Evolutionary conservation across 1,284 basidiomycete genomes (phyloP).

Genomic region (Apiotrichum montevideense): DNA sequence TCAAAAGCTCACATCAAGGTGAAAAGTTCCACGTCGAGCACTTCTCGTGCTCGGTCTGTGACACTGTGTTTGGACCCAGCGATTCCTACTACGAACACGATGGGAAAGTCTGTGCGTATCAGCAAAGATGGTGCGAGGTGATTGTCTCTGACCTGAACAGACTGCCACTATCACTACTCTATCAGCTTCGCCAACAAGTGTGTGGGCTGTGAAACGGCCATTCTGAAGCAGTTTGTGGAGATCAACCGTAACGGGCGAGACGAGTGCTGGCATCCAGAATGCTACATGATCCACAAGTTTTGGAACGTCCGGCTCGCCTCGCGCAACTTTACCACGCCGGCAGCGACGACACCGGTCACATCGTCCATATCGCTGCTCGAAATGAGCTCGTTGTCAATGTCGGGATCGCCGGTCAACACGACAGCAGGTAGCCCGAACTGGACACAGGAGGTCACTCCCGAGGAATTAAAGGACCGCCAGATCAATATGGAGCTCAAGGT

Average conservation of each 20-base stretch:
- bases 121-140: no score
- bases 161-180: slow-evolving; percentile 97
- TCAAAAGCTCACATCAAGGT: slow-evolving; percentile 64
- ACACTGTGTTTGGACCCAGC: slow-evolving; percentile 92
- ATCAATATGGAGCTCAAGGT: slow-evolving; percentile 94
- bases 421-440: slow-evolving; percentile 9
- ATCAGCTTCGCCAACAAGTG: slow-evolving; percentile 98
- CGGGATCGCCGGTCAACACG: slow-evolving; percentile 26
- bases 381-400: slow-evolving; percentile 25
- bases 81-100: slow-evolving; percentile 99
- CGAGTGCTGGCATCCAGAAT: slow-evolving; percentile 99
- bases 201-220: slow-evolving; percentile 95
- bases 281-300: slow-evolving; percentile 99
- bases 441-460: slow-evolving; percentile 61
- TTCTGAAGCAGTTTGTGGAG: slow-evolving; percentile 98
- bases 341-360: slow-evolving; percentile 51
- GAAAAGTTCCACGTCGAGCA: slow-evolving; percentile 99
- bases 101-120: slow-evolving; percentile 66
- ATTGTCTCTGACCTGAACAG: slow-evolving; percentile 16
- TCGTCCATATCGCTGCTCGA: slow-evolving; percentile 42
- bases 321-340: slow-evolving; percentile 52
- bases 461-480: slow-evolving; percentile 85
- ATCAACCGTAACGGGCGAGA: slow-evolving; percentile 97
- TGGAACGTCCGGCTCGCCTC: slow-evolving; percentile 98
- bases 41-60: slow-evolving; percentile 96